Conservation (phyloP, 306 rosid genomes). For the Rubus idaeus region DNA sequence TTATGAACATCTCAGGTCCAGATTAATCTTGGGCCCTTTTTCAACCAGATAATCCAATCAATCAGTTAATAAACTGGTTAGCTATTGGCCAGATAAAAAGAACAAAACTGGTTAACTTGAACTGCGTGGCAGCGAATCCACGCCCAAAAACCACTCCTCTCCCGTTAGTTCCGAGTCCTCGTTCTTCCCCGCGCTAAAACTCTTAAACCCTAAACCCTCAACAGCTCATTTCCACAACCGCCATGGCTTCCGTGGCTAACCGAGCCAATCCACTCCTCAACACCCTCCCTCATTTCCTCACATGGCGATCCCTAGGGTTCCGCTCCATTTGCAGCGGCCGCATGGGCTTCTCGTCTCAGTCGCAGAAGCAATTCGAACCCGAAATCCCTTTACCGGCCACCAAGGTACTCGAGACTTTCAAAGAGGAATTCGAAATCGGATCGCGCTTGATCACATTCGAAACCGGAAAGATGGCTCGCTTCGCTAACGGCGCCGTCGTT, state of each 20-base stretch:
- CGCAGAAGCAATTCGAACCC: conserved; percentile 33
- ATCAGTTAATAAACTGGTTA: not conserved
- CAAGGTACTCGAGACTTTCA: conserved; percentile 59
- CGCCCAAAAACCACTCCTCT: not conserved
- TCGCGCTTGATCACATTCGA: conserved; percentile 61
- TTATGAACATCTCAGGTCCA: not conserved
- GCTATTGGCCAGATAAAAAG: not conserved
- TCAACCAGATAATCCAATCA: no score
- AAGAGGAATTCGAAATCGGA: conserved; percentile 83
- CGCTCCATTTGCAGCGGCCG: conserved; percentile 65
- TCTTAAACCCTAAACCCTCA: conserved; percentile 50
- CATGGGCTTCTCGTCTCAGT: conserved; percentile 51
- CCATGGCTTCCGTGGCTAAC: conserved; percentile 47
- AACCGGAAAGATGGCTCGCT: conserved; percentile 82
- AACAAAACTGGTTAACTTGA: not conserved
- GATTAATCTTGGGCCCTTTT: not conserved
- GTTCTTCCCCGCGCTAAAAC: conserved; percentile 10
- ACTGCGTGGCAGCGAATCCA: not conserved
- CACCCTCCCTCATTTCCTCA: conserved; percentile 48
- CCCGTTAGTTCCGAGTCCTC: not conserved
- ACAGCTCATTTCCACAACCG: not conserved
- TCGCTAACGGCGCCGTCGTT: conserved; percentile 86
- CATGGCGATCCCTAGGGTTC: conserved; percentile 46
- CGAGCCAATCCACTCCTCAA: conserved; percentile 52
- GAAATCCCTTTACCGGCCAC: conserved; percentile 37